phyloP scores from a whole-genome alignment of 768 basidiomycete species.

The Boletus bicolor region DNA sequence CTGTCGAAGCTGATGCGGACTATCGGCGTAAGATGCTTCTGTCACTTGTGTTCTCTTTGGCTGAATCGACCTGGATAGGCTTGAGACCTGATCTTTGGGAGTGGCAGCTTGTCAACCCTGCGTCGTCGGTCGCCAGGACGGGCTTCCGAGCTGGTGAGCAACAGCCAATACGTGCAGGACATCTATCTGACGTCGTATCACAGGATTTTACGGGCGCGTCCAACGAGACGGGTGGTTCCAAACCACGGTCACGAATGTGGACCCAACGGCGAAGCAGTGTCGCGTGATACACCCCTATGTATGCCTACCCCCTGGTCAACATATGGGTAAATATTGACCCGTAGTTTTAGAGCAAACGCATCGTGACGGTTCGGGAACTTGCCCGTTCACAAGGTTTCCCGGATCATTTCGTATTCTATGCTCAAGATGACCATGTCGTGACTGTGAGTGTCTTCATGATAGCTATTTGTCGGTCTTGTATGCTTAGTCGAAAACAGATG shows the following conservation, averaged over 20 bases:
- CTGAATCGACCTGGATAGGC: slow-evolving; percentile 3
- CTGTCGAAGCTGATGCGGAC: slow-evolving; percentile 56
- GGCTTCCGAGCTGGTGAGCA: slow-evolving; percentile 51
- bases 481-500: slow-evolving; percentile 44
- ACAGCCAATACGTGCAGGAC: background rate
- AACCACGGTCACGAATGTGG: slow-evolving; percentile 76
- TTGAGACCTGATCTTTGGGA: slow-evolving; percentile 47
- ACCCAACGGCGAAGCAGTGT: slow-evolving; percentile 75
- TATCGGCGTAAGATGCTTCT: slow-evolving; percentile 48
- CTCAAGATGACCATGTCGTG: slow-evolving; percentile 49
- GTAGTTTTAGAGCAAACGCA: slow-evolving; percentile 54
- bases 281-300: slow-evolving; percentile 67
- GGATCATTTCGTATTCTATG: slow-evolving; percentile 63
- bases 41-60: background rate
- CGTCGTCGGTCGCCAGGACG: slow-evolving; percentile 50
- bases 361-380: slow-evolving; percentile 72
- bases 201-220: slow-evolving; percentile 60
- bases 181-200: slow-evolving; percentile 3
- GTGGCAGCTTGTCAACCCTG: slow-evolving; percentile 60
- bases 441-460: slow-evolving; percentile 46
- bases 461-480: background rate
- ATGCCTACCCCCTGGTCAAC: slow-evolving; percentile 17
- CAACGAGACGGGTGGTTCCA: slow-evolving; percentile 55
- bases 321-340: background rate
- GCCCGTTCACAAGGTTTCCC: slow-evolving; percentile 83